A percentile compares a stretch with the other conserved stretches of the same genome.
These are phyloP conservation scores for Austroboletus festivus DNA, from an alignment of 768 basidiomycete species.

Conservation along the genomic window DNA sequence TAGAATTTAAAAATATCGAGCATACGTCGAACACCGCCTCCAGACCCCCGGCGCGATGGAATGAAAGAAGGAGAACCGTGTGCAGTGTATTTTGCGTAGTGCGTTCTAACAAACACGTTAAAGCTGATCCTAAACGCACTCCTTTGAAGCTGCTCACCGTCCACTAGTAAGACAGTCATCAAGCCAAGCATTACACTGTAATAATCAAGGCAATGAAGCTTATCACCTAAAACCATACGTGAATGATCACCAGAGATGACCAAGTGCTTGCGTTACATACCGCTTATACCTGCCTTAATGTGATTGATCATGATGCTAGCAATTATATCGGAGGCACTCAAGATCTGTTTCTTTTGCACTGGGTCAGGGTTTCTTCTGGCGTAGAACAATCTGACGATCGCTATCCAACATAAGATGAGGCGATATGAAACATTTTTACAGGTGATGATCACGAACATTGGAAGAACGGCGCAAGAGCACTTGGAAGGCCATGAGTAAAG, in stretches of 20 bases:
- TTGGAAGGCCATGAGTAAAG: conserved; percentile 73
- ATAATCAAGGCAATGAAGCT: conserved; percentile 45
- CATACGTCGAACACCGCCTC: conserved; percentile 62
- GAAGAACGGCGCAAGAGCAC: conserved; percentile 76
- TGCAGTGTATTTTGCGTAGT: conserved; percentile 71
- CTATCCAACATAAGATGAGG: conserved; percentile 37
- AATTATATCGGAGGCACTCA: conserved; percentile 62
- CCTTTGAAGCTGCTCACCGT: conserved; percentile 39
- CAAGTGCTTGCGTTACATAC: conserved; percentile 40
- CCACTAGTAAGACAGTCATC: conserved; percentile 51
- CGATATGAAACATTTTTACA: neutral
- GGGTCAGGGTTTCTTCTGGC: conserved; percentile 73
- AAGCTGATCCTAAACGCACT: neutral
- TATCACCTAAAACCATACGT: conserved; percentile 34
- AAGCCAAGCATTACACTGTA: conserved; percentile 54
- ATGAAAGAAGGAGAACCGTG: conserved; percentile 74
- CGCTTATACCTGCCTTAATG: conserved; percentile 48
- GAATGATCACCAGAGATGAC: conserved; percentile 12
- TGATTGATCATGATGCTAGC: conserved; percentile 74
- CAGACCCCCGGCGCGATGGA: conserved; percentile 70
- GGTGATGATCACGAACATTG: conserved; percentile 55
- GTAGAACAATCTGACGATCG: conserved; percentile 85
- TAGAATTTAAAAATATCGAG: conserved; percentile 49
- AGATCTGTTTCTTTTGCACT: conserved; percentile 73
- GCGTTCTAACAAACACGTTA: conserved; percentile 52